A percentile compares a stretch with the other conserved stretches of the same genome.
Conservation (phyloP, 768 basidiomycete genomes). For the Rossbeevera mucosa region DNA sequence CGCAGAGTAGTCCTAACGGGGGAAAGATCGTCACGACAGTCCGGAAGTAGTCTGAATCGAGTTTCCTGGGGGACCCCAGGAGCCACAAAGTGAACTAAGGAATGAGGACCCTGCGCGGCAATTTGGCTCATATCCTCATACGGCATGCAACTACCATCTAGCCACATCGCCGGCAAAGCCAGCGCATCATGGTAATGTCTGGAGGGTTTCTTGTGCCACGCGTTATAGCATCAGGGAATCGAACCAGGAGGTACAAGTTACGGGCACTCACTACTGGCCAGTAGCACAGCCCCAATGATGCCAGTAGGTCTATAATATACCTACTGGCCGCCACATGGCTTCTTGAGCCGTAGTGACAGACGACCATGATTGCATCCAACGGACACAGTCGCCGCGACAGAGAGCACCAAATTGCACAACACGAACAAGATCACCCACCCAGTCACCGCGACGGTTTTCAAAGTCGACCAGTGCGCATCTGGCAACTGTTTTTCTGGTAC, state of each 20-base stretch:
- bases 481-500: constrained; percentile 29
- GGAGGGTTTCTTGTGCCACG: background rate
- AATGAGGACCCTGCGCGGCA: constrained; percentile 3
- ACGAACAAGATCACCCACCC: constrained; percentile 14
- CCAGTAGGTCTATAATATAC: background rate
- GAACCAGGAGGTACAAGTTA: background rate
- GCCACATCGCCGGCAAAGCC: background rate
- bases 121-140: constrained; percentile 15
- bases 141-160: background rate
- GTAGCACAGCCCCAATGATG: background rate
- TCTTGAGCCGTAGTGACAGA: background rate
- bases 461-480: constrained; percentile 14
- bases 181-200: background rate
- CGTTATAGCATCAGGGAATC: background rate
- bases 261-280: background rate
- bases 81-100: constrained; percentile 30
- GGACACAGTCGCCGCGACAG: constrained; percentile 20
- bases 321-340: background rate
- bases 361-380: constrained; percentile 9
- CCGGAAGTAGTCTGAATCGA: constrained; percentile 35
- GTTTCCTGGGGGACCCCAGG: constrained; percentile 20
- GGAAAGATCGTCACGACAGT: constrained; percentile 17
- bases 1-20: too few relatives aligned
- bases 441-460: constrained; percentile 27
- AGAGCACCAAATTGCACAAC: constrained; percentile 2